Conservation (phyloP, 768 basidiomycete genomes). For the Cystobasidiopsis lactophilus region DNA sequence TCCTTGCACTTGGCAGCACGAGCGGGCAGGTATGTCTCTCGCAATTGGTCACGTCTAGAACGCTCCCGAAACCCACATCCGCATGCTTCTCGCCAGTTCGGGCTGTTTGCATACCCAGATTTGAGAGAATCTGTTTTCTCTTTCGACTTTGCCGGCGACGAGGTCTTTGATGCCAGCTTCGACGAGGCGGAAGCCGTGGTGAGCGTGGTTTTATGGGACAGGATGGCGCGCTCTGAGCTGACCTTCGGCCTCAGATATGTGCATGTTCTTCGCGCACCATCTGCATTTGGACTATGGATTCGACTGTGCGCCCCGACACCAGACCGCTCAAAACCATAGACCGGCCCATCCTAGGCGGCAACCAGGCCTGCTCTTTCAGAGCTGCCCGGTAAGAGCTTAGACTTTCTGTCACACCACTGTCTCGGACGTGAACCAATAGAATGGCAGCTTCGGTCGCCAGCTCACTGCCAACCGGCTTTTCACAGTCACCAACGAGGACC, state of each 20-base stretch:
- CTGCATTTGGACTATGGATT: constrained; percentile 8
- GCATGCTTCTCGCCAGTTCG: constrained; percentile 30
- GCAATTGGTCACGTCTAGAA: constrained; percentile 48
- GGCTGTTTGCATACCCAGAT: constrained; percentile 43
- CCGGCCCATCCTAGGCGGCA: constrained; percentile 13
- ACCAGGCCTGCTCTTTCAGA: constrained; percentile 15
- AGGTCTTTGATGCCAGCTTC: constrained; percentile 73
- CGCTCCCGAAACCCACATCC: too few relatives aligned
- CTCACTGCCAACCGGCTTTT: constrained; percentile 38
- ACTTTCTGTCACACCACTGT: background rate
- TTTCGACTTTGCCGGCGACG: constrained; percentile 39
- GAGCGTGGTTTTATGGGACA: background rate
- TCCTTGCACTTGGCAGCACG: background rate
- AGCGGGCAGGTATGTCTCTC: constrained; percentile 20
- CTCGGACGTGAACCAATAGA: background rate
- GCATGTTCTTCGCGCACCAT: constrained; percentile 14
- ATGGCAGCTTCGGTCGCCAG: constrained; percentile 34
- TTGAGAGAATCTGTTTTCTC: constrained; percentile 30
- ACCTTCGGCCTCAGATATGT: constrained; percentile 6
- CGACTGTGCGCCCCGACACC: background rate
- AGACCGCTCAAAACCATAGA: constrained; percentile 17
- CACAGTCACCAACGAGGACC: constrained; percentile 45
- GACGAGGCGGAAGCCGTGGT: constrained; percentile 37
- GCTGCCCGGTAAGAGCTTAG: constrained; percentile 16
- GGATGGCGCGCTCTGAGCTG: constrained; percentile 6